Conservation (phyloP, 1,284 basidiomycete species). For the Ustilago shanxiensis region DNA sequence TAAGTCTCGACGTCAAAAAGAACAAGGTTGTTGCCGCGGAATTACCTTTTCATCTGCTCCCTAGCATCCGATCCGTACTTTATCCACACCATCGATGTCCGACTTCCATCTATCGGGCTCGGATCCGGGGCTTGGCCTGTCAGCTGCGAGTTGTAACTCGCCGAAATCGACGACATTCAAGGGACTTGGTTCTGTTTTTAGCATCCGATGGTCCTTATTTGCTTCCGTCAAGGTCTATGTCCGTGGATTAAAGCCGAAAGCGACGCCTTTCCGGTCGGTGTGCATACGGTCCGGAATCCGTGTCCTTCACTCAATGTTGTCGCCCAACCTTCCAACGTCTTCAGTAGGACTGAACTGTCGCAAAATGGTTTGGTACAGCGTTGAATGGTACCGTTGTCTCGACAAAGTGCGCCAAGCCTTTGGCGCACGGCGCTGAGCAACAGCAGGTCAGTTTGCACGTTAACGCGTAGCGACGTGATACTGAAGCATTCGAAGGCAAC, state of each 20-base stretch:
- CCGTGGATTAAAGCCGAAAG: background rate
- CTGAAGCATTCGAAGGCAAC: too few species aligned
- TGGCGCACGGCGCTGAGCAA: too few species aligned
- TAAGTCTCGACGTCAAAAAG: background rate
- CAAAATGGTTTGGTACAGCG: background rate
- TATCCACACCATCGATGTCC: background rate
- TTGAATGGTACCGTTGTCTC: too few species aligned
- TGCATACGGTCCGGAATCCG: background rate
- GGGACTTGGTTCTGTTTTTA: background rate
- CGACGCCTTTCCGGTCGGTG: too few species aligned
- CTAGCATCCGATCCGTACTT: background rate
- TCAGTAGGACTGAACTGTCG: too few species aligned
- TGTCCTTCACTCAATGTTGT: background rate
- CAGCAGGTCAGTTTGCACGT: too few species aligned
- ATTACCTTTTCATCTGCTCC: background rate
- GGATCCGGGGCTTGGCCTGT: background rate
- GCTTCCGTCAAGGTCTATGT: too few species aligned
- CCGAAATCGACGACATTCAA: background rate
- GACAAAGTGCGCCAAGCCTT: too few species aligned
- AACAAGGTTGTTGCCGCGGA: background rate
- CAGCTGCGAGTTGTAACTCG: background rate
- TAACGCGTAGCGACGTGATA: slow-evolving; percentile 3
- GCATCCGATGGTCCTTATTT: background rate
- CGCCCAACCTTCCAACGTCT: too few species aligned
- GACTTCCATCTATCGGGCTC: background rate